These are phyloP conservation scores for Fusarium torreyae DNA, from an alignment of 2,329 filamentous ascomycete species.

Conservation along the genomic window DNA sequence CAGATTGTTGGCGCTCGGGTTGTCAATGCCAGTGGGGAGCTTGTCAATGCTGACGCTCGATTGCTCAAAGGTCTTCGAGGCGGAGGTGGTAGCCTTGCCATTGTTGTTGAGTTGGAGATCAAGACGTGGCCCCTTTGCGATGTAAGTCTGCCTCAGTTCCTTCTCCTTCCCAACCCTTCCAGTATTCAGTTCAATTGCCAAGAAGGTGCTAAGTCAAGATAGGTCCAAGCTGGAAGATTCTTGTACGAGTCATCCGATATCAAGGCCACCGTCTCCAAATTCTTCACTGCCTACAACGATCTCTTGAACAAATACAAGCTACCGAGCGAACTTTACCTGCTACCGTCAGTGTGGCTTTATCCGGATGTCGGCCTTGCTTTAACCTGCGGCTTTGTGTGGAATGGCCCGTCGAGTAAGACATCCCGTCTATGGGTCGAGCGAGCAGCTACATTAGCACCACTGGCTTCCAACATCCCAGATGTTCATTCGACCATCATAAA, in stretches of 20 bases:
- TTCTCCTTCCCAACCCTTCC: too few relatives aligned
- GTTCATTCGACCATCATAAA: conserved; percentile 2
- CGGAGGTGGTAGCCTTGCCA: conserved; percentile 22
- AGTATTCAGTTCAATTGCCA: background rate
- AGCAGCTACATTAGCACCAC: conserved; percentile 7
- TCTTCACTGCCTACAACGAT: conserved; percentile 20
- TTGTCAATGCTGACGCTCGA: conserved; percentile 16
- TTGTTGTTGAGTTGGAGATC: conserved; percentile 22
- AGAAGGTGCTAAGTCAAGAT: background rate
- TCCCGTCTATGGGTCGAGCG: conserved; percentile 14
- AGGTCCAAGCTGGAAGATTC: conserved; percentile 25
- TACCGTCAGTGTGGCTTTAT: conserved; percentile 16
- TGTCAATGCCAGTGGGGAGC: conserved; percentile 19
- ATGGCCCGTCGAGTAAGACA: conserved; percentile 9
- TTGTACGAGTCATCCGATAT: conserved; percentile 20
- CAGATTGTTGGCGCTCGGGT: conserved; percentile 25
- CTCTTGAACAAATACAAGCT: background rate
- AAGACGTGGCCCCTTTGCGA: conserved; percentile 18
- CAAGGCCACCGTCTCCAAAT: background rate
- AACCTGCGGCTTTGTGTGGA: conserved; percentile 21
- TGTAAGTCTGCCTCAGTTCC: background rate
- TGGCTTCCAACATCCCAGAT: conserved; percentile 1
- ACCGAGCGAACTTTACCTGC: conserved; percentile 5
- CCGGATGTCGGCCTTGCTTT: conserved; percentile 1
- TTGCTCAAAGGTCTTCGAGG: conserved; percentile 28